These are phyloP conservation scores for Dipteronia dyeriana DNA, from an alignment of 345 rosid species.

Conservation along the genomic window DNA sequence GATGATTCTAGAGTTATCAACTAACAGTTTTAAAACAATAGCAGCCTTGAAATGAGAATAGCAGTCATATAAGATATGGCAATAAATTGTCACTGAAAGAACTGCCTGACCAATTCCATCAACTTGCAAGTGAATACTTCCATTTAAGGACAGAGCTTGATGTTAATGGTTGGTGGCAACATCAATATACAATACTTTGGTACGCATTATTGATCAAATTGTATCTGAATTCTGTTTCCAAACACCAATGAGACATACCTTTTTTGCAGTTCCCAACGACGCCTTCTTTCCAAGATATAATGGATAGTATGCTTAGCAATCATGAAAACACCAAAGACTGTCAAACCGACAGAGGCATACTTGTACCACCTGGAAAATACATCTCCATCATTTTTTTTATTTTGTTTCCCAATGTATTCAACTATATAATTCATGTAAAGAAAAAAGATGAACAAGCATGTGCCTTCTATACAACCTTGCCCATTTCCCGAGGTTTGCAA, in stretches of 20 bases:
- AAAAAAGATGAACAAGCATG: conserved; percentile 3
- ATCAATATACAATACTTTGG: neutral
- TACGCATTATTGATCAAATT: neutral
- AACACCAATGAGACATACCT: conserved; percentile 43
- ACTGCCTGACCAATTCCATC: neutral
- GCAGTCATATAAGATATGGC: neutral
- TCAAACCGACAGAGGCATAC: conserved; percentile 68
- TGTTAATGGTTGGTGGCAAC: neutral
- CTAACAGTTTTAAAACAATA: neutral
- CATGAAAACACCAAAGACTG: conserved; percentile 63
- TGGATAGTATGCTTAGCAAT: conserved; percentile 56
- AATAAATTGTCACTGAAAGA: conserved; percentile 4
- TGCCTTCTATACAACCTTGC: conserved; percentile 56
- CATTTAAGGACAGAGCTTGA: neutral
- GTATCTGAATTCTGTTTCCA: neutral
- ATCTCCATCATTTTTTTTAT: conserved; percentile 18
- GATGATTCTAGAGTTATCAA: neutral
- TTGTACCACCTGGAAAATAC: conserved; percentile 64
- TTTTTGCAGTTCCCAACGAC: conserved; percentile 44
- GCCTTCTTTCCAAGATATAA: conserved; percentile 63
- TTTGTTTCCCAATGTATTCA: conserved; percentile 4
- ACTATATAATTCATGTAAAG: neutral
- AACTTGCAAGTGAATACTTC: neutral
- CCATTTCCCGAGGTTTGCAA: conserved; percentile 74
- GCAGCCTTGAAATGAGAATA: neutral